phyloP scores from a whole-genome alignment of 2,329 filamentous ascomycete genomes.

The Corinectria fuckeliana region DNA sequence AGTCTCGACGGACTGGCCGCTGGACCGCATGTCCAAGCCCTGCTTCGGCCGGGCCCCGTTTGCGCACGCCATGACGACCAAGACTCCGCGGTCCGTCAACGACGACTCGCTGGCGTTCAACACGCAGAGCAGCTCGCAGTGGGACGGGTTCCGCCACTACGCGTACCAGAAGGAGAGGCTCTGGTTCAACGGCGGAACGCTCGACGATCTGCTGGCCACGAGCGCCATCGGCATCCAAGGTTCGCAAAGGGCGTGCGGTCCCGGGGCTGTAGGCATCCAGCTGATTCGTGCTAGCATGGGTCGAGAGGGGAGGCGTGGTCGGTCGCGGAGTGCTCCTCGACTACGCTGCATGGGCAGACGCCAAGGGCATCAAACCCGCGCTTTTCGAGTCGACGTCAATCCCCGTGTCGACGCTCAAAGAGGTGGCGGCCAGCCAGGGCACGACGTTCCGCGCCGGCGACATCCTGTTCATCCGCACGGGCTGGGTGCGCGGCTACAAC shows the following conservation, averaged over 20 bases:
- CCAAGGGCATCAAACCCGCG: constrained; percentile 46
- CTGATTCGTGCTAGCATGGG: constrained; percentile 18
- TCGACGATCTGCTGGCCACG: constrained; percentile 51
- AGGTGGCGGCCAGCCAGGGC: constrained; percentile 48
- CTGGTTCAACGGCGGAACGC: constrained; percentile 45
- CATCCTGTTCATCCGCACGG: constrained; percentile 60
- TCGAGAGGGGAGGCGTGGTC: constrained; percentile 50
- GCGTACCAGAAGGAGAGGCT: constrained; percentile 46
- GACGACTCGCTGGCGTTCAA: constrained; percentile 45
- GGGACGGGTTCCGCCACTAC: constrained; percentile 49
- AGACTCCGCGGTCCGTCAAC: constrained; percentile 39
- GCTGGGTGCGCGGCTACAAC: constrained; percentile 55
- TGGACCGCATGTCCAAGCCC: constrained; percentile 41
- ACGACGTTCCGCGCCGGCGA: constrained; percentile 57
- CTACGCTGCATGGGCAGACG: constrained; percentile 52
- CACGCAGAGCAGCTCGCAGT: constrained; percentile 48
- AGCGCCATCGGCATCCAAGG: constrained; percentile 40
- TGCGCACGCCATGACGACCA: constrained; percentile 40
- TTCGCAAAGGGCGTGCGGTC: constrained; percentile 5
- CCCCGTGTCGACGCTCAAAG: constrained; percentile 40
- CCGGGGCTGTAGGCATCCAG: background rate
- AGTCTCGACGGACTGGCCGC: constrained; percentile 45
- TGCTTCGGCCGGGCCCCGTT: constrained; percentile 43
- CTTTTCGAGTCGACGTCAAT: constrained; percentile 48
- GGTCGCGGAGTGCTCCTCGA: constrained; percentile 60